A percentile compares a stretch with the other conserved stretches of the same genome.
Evolutionary conservation across 2,329 filamentous ascomycete species (phyloP).

Genomic region (Septoria petroselini): DNA sequence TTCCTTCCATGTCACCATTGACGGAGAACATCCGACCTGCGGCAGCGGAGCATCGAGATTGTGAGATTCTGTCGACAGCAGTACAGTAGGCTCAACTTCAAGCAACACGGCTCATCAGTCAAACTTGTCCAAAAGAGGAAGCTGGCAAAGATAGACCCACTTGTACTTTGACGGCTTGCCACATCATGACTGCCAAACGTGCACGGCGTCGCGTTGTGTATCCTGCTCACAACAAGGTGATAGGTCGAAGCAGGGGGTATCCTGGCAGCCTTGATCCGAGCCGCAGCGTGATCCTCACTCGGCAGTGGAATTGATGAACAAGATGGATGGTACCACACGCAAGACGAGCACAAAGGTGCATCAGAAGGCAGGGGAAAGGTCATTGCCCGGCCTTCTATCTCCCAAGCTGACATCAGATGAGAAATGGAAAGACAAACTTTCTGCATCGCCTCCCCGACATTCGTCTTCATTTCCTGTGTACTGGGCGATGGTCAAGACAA

Average conservation of each 20-base stretch:
- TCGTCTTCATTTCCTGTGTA: too few species aligned
- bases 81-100: too few species aligned
- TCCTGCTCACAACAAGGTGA: not conserved
- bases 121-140: not conserved
- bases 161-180: not conserved
- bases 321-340: not conserved
- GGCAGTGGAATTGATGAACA: not conserved
- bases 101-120: not conserved
- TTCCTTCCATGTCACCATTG: too few species aligned
- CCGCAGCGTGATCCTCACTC: not conserved
- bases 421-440: too few species aligned
- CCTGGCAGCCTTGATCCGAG: not conserved
- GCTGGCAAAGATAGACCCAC: conserved; percentile 1
- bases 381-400: too few species aligned
- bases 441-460: too few species aligned
- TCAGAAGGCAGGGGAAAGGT: not conserved
- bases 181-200: not conserved
- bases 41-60: too few species aligned
- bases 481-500: not conserved
- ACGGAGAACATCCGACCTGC: too few species aligned
- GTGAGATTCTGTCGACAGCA: too few species aligned
- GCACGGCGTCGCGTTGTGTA: not conserved
- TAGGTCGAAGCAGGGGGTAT: not conserved
- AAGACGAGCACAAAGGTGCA: not conserved
- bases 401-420: too few species aligned